A percentile compares a stretch with the other conserved stretches of the same genome.
Conservation (phyloP, 768 basidiomycete genomes). For the Lanmaoa rubissima region DNA sequence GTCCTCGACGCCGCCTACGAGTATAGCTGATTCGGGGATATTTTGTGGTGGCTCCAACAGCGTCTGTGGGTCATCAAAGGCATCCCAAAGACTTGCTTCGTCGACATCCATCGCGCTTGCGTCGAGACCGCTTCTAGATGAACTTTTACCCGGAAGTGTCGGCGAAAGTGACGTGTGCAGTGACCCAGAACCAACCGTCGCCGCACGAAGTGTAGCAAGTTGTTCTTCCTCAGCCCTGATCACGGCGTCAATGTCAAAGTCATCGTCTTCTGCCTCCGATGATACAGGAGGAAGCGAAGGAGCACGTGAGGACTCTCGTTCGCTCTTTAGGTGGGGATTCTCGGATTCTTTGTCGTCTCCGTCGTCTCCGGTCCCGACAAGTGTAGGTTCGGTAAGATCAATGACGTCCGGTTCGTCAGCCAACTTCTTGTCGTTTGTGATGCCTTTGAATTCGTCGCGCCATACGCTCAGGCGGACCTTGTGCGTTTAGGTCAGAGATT, state of each 20-base stretch:
- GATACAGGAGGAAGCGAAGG: conserved; percentile 42
- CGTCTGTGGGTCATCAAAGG: conserved; percentile 13
- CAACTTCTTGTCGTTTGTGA: conserved; percentile 35
- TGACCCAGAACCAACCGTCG: conserved; percentile 5
- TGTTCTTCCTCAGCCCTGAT: conserved; percentile 45
- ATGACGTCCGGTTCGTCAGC: conserved; percentile 25
- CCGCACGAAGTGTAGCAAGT: conserved; percentile 22
- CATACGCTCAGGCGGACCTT: conserved; percentile 75
- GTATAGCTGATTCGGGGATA: neutral
- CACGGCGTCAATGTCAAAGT: conserved; percentile 53
- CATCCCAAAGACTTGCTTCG: conserved; percentile 41
- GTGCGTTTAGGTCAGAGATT: conserved; percentile 8
- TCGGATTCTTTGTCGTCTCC: conserved; percentile 13
- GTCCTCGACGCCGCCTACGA: conserved; percentile 52
- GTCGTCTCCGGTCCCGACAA: conserved; percentile 27
- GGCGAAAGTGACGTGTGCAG: neutral
- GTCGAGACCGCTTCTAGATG: conserved; percentile 7
- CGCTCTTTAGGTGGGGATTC: conserved; percentile 9
- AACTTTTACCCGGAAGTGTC: conserved; percentile 5
- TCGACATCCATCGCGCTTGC: conserved; percentile 31
- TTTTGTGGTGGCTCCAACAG: conserved; percentile 7
- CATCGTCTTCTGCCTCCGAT: conserved; percentile 41
- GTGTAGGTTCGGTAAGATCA: conserved; percentile 30
- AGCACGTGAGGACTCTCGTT: conserved; percentile 37
- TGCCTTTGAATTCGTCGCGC: conserved; percentile 63